Evolutionary conservation across 78 protist genomes (phyloP), one percentile per base, ranked within the genome.

Genomic region (Dictyostelium capitatum): DNA sequence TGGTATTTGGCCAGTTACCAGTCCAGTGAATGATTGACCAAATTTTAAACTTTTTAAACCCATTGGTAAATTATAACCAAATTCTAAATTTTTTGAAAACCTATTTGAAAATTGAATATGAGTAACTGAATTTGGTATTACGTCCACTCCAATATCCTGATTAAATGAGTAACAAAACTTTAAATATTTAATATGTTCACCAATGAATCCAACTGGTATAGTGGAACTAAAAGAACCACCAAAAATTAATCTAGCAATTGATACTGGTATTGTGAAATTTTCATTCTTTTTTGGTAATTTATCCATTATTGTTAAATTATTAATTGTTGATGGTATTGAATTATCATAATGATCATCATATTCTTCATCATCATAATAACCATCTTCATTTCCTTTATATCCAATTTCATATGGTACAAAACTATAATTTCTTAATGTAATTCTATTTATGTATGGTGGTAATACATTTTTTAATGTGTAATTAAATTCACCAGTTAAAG

Each of bases 221-320:
- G 8, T 19, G n/a, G n/a, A 30, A 23, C n/a, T 59, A 23, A 59
- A 59, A 23, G 32, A 9, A 23, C 69, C 69, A n/a, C 69, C 69
- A 59, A 59, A 59, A 7, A 59, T 30, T n/a, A 59, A 23, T n/a
- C 69, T 59, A 8, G n/a, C 69, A 20, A 59, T 30, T 59, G 69
- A 59, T 59, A 23, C 9, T n/a, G 69, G 69, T 9, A 59, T 59
- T 23, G 0, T 56, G 2, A 5, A 20, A 20, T 1, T 59, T 37
- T 37, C 6, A 37, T 37, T 37, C 43, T 37, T 37, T 1, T 37
- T 37, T 59, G 69, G 69, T 59, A 59, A 59, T 59, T 9, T 59
- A 59, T 59, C 69, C 69, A 59, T 59, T n/a, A 59, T 59, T 8
- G 69, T 59, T 59, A 59, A 59, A 59, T 59, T 59, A 59, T 59